Evolutionary conservation across 139 green algal genomes (phyloP), one percentile per base, ranked within the genome.

Genomic region (Mychonastes homosphaera): DNA sequence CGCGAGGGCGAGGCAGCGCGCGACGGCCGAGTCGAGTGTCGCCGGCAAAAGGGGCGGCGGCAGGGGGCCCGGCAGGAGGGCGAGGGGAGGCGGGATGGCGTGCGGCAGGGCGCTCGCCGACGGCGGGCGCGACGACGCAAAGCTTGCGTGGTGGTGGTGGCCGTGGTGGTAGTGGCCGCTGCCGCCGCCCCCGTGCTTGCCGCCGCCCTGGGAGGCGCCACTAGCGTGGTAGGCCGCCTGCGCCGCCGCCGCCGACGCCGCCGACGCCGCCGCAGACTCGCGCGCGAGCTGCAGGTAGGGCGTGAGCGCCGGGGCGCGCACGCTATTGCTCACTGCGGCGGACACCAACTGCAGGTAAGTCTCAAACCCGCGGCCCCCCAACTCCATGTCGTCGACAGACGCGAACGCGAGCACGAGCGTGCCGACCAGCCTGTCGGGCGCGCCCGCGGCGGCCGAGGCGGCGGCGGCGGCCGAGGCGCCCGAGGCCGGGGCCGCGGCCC

Each of bases 311-410:
- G 64, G 73, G 63, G 77, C 75, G 21, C 72, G 66, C 18, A 79
- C 64, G 45, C 79, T 68, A 36, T 45, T 57, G 12, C 58, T 65
- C 27, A 83, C 40, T 30, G 56, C 71, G 35, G 75, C 71, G 6
- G 67, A 56, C 3, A 83, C 40, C 21, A 83, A 62, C 45, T 72
- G 57, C 34, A 79, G 50, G 63, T 83, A 83, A 0, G 71, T 72
- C 10, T 55, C 44, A 32, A 72, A 83, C 65, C n/a, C n/a, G n/a
- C n/a, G n/a, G n/a, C n/a, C n/a, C n/a, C n/a, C n/a, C n/a, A n/a
- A n/a, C n/a, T n/a, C n/a, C n/a, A n/a, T n/a, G n/a, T n/a, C n/a
- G n/a, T n/a, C n/a, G n/a, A n/a, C n/a, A n/a, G n/a, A n/a, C n/a
- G n/a, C n/a, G n/a, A n/a, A n/a, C n/a, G n/a, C n/a, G n/a, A n/a